Conservation (phyloP, 1,139 yeast species). For the Lodderomyces elongisporus region DNA sequence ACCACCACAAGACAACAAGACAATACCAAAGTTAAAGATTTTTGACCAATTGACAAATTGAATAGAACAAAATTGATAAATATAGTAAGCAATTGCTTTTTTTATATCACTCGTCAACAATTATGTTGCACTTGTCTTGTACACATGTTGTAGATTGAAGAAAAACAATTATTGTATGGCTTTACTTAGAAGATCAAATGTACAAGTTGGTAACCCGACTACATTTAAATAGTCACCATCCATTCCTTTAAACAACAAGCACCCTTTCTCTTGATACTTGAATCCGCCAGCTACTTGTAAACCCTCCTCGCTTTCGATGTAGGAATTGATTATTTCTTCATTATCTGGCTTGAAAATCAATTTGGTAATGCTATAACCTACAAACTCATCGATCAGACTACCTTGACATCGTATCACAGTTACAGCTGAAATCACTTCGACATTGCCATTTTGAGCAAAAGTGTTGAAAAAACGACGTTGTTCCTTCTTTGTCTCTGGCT, state of each 20-base stretch:
- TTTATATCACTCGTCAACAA: background rate
- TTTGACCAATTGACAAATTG: too few species aligned
- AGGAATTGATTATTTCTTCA: conserved; percentile 51
- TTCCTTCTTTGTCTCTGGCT: conserved; percentile 51
- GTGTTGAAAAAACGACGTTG: conserved; percentile 43
- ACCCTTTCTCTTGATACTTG: conserved; percentile 72
- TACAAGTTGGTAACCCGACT: conserved; percentile 78
- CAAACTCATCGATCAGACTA: conserved; percentile 9
- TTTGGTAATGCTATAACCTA: conserved; percentile 18
- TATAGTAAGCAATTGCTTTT: too few species aligned
- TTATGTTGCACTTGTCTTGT: background rate
- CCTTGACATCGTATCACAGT: conserved; percentile 42
- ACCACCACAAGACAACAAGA: too few species aligned
- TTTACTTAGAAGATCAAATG: conserved; percentile 39
- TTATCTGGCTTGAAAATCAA: conserved; percentile 34
- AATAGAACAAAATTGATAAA: too few species aligned
- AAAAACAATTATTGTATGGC: conserved; percentile 8
- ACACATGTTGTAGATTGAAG: too few species aligned
- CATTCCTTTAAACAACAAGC: conserved; percentile 55
- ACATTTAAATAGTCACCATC: conserved; percentile 82
- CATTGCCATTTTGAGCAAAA: conserved; percentile 43
- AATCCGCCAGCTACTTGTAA: conserved; percentile 88
- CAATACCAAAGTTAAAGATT: too few species aligned
- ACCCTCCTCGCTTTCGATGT: conserved; percentile 73
- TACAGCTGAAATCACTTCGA: conserved; percentile 66